These are phyloP conservation scores for Harringtonia aguacate DNA, from an alignment of 2,329 filamentous ascomycete genomes.

Conservation along the genomic window DNA sequence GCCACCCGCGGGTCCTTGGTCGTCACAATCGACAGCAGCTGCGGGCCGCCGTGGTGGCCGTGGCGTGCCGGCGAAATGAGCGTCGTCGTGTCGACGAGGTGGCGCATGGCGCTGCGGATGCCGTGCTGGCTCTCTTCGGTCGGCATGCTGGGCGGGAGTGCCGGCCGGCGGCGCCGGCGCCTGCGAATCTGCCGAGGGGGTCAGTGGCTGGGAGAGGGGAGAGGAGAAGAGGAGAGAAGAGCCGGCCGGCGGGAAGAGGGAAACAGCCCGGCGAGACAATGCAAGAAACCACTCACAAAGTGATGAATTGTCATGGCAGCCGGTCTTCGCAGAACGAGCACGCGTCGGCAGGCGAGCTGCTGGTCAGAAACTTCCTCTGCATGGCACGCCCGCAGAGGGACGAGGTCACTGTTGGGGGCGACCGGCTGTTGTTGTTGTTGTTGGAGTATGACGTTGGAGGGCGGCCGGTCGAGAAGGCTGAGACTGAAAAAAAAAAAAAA, in stretches of 20 bases:
- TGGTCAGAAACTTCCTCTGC: no score
- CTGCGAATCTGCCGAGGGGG: not conserved
- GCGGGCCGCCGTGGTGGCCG: slow-evolving; percentile 12
- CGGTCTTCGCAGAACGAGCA: no score
- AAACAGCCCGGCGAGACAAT: not conserved
- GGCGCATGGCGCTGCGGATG: slow-evolving; percentile 6
- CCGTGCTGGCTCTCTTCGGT: slow-evolving; percentile 1
- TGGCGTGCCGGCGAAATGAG: slow-evolving; percentile 16
- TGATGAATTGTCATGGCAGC: no score
- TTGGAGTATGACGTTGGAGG: no score
- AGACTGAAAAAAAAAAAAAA: not conserved
- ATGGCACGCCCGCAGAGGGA: no score
- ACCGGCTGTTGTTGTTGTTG: no score
- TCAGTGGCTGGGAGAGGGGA: not conserved
- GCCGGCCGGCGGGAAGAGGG: no score
- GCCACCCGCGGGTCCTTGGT: slow-evolving; percentile 10
- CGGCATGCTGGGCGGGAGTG: not conserved
- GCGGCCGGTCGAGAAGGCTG: not conserved
- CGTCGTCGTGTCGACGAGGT: slow-evolving; percentile 17
- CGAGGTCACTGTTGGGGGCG: no score
- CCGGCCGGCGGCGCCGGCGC: not conserved
- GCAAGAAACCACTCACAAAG: no score
- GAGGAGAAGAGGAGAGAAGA: no score
- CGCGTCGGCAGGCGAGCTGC: no score
- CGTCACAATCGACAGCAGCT: slow-evolving; percentile 4